These are phyloP conservation scores for Fusarium anthophilum DNA, from an alignment of 2,329 filamentous ascomycete genomes.

Conservation along the genomic window DNA sequence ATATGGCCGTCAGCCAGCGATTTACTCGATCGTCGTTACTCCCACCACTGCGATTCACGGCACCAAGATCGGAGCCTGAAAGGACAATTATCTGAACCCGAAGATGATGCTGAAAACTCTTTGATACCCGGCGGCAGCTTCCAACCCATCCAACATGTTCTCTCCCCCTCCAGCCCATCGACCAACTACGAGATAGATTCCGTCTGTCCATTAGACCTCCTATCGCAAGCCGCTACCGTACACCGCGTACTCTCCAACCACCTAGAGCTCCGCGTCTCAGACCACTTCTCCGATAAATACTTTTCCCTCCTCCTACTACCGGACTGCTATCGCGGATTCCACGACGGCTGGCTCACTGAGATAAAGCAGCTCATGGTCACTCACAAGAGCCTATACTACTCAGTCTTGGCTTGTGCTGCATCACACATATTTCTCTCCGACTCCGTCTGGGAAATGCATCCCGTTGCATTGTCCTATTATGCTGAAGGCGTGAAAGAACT, in stretches of 20 bases:
- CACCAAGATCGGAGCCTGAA: background rate
- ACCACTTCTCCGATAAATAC: conserved; percentile 36
- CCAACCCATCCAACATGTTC: fast-evolving
- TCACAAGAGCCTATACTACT: conserved; percentile 43
- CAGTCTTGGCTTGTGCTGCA: conserved; percentile 42
- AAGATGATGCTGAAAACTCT: background rate
- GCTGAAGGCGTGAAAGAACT: conserved; percentile 33
- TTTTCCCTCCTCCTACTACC: conserved; percentile 40
- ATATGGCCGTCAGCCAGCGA: conserved; percentile 25
- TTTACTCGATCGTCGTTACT: conserved; percentile 26
- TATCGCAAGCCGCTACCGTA: conserved; percentile 1
- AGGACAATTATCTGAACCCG: background rate
- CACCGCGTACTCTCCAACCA: conserved; percentile 17
- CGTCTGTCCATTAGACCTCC: background rate
- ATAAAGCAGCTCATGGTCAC: conserved; percentile 42
- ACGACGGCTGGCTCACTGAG: conserved; percentile 43
- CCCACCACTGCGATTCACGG: conserved; percentile 9
- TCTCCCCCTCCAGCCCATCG: background rate
- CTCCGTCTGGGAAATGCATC: conserved; percentile 24
- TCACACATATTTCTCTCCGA: conserved; percentile 38
- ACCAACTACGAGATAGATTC: background rate
- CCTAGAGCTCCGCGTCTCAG: conserved; percentile 22
- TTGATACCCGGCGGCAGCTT: background rate
- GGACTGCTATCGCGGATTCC: conserved; percentile 43
- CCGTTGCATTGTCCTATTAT: conserved; percentile 37